phyloP scores from a whole-genome alignment of 2,329 filamentous ascomycete species.

The Uncinocarpus reesii region DNA sequence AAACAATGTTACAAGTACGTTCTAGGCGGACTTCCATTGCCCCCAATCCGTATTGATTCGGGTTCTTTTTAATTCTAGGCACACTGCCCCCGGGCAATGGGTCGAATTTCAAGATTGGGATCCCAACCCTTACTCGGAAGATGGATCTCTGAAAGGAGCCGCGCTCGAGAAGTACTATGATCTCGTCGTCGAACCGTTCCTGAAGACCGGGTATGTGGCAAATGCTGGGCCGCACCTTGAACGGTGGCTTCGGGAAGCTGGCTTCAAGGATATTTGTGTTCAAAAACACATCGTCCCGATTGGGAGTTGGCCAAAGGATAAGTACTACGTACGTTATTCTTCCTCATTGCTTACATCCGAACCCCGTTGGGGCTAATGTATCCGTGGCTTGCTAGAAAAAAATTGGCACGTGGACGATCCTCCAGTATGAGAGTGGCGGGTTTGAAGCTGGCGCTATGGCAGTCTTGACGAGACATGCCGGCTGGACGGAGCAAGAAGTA shows the following conservation, averaged over 20 bases:
- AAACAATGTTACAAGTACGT: slow-evolving; percentile 8
- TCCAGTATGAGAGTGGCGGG: slow-evolving; percentile 17
- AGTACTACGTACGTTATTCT: slow-evolving; percentile 13
- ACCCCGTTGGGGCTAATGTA: background rate
- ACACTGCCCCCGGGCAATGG: slow-evolving; percentile 22
- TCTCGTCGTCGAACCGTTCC: background rate
- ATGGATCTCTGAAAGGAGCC: slow-evolving; percentile 8
- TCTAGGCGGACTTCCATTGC: no score
- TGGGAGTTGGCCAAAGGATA: slow-evolving; percentile 24
- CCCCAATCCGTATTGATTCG: no score
- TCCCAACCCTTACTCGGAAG: slow-evolving; percentile 1
- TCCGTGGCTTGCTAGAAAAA: slow-evolving; percentile 10
- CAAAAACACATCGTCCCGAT: slow-evolving; percentile 20
- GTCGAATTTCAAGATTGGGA: slow-evolving; percentile 30
- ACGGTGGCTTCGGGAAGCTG: slow-evolving; percentile 20
- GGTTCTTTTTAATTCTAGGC: background rate
- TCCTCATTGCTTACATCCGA: background rate
- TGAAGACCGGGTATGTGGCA: slow-evolving; percentile 15
- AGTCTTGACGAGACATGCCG: slow-evolving; percentile 15
- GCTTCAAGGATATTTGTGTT: slow-evolving; percentile 21
- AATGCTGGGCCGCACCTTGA: slow-evolving; percentile 14
- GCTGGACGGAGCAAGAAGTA: slow-evolving; percentile 17
- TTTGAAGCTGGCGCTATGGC: slow-evolving; percentile 19
- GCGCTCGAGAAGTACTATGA: background rate
- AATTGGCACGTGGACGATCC: slow-evolving; percentile 16